phyloP scores from a whole-genome alignment of 306 rosid genomes.

The Gastrolobium villosum region DNA sequence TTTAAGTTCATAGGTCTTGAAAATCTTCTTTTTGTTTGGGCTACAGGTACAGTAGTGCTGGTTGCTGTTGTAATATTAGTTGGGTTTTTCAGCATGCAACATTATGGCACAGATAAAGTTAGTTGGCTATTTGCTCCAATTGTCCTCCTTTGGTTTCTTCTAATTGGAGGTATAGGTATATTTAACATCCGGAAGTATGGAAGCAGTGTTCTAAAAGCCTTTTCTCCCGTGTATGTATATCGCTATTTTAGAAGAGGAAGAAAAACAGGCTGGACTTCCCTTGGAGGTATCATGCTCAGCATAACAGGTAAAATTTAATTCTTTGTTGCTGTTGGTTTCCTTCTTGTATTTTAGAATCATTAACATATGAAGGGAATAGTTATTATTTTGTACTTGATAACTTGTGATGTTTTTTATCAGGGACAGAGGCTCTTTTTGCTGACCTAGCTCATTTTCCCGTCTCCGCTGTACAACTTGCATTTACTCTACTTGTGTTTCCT shows the following conservation, averaged over 20 bases:
- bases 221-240: slow-evolving; percentile 81
- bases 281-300: slow-evolving; percentile 96
- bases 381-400: slow-evolving; percentile 48
- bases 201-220: slow-evolving; percentile 78
- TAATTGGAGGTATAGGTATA: slow-evolving; percentile 93
- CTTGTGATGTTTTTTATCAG: slow-evolving; percentile 60
- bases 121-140: slow-evolving; percentile 99
- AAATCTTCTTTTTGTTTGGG: slow-evolving; percentile 45
- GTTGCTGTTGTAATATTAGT: slow-evolving; percentile 89
- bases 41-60: slow-evolving; percentile 79
- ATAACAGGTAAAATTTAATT: slow-evolving; percentile 76
- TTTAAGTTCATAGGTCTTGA: slow-evolving; percentile 38
- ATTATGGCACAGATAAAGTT: slow-evolving; percentile 94
- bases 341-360: slow-evolving; percentile 34
- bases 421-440: slow-evolving; percentile 98
- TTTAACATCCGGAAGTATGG: slow-evolving; percentile 88
- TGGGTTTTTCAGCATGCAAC: slow-evolving; percentile 95
- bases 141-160: slow-evolving; percentile 94
- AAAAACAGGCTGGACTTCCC: slow-evolving; percentile 86
- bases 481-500: slow-evolving; percentile 92
- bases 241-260: slow-evolving; percentile 84
- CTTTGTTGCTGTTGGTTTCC: slow-evolving; percentile 24
- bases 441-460: slow-evolving; percentile 98
- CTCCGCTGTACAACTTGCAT: slow-evolving; percentile 93
- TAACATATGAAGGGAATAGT: slow-evolving; percentile 18